These are phyloP conservation scores for Taxillus chinensis DNA, from an alignment of 164 flowering plant genomes.

Conservation along the genomic window DNA sequence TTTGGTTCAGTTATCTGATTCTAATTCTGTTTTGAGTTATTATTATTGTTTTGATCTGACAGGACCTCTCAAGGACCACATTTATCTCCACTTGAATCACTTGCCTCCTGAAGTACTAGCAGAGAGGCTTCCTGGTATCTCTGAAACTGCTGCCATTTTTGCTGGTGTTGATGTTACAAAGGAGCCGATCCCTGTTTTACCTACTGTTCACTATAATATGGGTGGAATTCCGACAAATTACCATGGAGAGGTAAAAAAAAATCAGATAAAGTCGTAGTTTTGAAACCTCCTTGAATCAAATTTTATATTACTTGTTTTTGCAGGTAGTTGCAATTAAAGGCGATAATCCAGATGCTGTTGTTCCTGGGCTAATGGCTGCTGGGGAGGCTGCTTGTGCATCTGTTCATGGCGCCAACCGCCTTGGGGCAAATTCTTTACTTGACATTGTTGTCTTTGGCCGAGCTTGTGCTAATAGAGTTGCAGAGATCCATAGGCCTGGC, in stretches of 20 bases:
- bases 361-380: constrained; percentile 97
- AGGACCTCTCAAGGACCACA: constrained; percentile 69
- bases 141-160: constrained; percentile 99
- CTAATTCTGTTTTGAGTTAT: too few relatives aligned
- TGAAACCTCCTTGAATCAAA: background rate
- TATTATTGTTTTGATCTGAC: constrained; percentile 5
- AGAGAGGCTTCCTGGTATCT: constrained; percentile 99
- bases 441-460: constrained; percentile 99
- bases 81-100: constrained; percentile 92
- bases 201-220: constrained; percentile 99
- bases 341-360: constrained; percentile 73
- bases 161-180: constrained; percentile 99
- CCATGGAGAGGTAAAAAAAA: constrained; percentile 75
- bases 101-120: constrained; percentile 97
- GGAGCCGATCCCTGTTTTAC: constrained; percentile 96
- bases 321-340: constrained; percentile 81
- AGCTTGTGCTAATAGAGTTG: constrained; percentile 96
- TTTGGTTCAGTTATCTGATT: too few relatives aligned
- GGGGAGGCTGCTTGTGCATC: constrained; percentile 99
- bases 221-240: constrained; percentile 96
- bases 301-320: background rate
- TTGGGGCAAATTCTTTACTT: constrained; percentile 98
- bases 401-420: constrained; percentile 98
- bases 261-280: too few relatives aligned
- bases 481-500: constrained; percentile 84